These are phyloP conservation scores for Rhexocercosporidium sp. DNA, from an alignment of 2,329 filamentous ascomycete genomes.

Conservation along the genomic window DNA sequence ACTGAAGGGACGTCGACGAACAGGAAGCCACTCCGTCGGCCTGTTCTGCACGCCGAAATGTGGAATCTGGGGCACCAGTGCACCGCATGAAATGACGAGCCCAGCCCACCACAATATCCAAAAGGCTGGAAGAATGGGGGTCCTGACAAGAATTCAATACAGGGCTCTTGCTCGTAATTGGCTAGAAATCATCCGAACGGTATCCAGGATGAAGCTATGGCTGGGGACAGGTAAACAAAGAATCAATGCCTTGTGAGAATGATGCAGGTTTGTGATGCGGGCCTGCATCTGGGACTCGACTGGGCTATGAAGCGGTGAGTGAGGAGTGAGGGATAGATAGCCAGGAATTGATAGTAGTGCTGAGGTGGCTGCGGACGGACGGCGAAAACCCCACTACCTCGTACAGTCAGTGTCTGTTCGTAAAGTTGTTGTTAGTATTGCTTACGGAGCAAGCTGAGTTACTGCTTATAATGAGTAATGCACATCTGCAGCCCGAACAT, in stretches of 20 bases:
- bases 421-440: not conserved
- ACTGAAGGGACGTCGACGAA: not conserved
- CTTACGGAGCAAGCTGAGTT: not conserved
- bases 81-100: not conserved
- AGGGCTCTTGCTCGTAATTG: not conserved
- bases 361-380: not conserved
- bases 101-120: not conserved
- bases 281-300: not conserved
- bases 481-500: not conserved
- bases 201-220: not conserved
- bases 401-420: too few relatives aligned
- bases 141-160: not conserved
- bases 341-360: not conserved
- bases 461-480: not conserved
- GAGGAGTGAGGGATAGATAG: not conserved
- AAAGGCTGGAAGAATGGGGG: constrained; percentile 3
- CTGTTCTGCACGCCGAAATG: constrained; percentile 1
- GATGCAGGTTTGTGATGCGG: constrained; percentile 1
- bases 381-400: not conserved
- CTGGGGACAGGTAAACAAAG: not conserved
- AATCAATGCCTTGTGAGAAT: not conserved
- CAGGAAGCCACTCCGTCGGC: constrained; percentile 6
- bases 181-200: not conserved
- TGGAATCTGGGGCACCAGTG: constrained; percentile 10
- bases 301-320: not conserved